Conservation (phyloP, 2,329 filamentous ascomycete species). For the Echinosphaeria canescens region DNA sequence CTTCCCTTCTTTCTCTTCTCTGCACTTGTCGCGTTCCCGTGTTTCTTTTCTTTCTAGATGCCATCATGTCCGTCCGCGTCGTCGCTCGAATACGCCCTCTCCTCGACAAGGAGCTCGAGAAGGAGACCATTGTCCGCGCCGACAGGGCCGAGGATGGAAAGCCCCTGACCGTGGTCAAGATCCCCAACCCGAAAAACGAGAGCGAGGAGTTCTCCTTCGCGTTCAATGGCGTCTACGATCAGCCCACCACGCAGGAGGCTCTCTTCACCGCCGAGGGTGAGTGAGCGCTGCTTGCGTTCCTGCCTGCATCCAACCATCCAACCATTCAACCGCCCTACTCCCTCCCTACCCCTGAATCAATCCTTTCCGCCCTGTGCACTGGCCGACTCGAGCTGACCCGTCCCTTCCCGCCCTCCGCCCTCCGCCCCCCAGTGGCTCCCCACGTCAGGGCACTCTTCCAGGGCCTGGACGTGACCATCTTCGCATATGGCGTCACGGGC, state of each 20-base stretch:
- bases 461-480: slow-evolving; percentile 73
- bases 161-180: slow-evolving; percentile 52
- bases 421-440: slow-evolving; percentile 43
- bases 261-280: slow-evolving; percentile 78
- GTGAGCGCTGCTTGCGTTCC: slow-evolving; percentile 6
- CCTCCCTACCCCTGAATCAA: too few species aligned
- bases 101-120: slow-evolving; percentile 65
- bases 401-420: slow-evolving; percentile 2
- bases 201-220: slow-evolving; percentile 81
- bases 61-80: slow-evolving; percentile 49
- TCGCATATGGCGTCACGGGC: slow-evolving; percentile 83
- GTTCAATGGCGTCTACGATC: slow-evolving; percentile 85
- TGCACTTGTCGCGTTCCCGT: slow-evolving; percentile 1
- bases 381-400: not conserved
- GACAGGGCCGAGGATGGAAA: slow-evolving; percentile 38
- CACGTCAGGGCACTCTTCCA: slow-evolving; percentile 83
- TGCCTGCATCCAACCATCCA: too few species aligned
- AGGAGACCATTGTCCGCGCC: slow-evolving; percentile 64
- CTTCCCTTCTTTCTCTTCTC: not conserved
- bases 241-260: slow-evolving; percentile 59
- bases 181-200: slow-evolving; percentile 87
- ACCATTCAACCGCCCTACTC: too few species aligned
- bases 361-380: slow-evolving; percentile 1
- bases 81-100: slow-evolving; percentile 81
- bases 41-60: slow-evolving; percentile 2